Evolutionary conservation across 2,329 filamentous ascomycete genomes (phyloP).

Genomic region (Chrysosporium keratinophilum): DNA sequence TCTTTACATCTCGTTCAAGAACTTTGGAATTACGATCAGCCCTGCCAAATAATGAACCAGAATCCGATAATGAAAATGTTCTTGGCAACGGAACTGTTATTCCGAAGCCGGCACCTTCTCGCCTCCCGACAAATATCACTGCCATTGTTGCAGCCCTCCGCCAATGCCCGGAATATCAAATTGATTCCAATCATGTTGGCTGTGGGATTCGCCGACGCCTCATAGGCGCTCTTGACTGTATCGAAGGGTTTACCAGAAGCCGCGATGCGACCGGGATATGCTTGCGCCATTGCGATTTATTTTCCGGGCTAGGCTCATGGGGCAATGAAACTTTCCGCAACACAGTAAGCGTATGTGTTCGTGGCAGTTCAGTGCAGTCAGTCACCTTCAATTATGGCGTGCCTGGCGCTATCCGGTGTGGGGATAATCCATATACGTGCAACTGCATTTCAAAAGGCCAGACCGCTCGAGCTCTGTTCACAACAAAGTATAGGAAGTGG

Average conservation of each 20-base stretch:
- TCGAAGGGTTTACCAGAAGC: constrained; percentile 28
- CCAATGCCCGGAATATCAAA: constrained; percentile 35
- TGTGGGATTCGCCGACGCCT: constrained; percentile 36
- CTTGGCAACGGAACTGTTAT: neutral
- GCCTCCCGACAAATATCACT: constrained; percentile 24
- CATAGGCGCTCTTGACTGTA: constrained; percentile 30
- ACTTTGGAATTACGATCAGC: constrained; percentile 35
- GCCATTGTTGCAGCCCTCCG: constrained; percentile 31
- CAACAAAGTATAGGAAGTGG: constrained; percentile 1
- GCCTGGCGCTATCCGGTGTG: neutral
- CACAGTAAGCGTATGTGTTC: neutral
- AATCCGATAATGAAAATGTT: constrained; percentile 13
- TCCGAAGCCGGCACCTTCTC: neutral
- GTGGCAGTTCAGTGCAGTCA: neutral
- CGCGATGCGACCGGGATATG: constrained; percentile 15
- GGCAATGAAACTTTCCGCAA: neutral
- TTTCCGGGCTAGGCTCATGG: constrained; percentile 3
- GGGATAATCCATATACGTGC: neutral
- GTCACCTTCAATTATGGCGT: neutral
- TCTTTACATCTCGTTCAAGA: constrained; percentile 33
- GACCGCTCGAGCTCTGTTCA: neutral
- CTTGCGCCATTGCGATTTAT: neutral
- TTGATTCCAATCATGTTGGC: constrained; percentile 33
- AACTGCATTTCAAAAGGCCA: neutral
- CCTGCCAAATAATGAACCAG: constrained; percentile 28